Evolutionary conservation across 2,329 filamentous ascomycete species (phyloP).

Genomic region (Ophiocordyceps australis): DNA sequence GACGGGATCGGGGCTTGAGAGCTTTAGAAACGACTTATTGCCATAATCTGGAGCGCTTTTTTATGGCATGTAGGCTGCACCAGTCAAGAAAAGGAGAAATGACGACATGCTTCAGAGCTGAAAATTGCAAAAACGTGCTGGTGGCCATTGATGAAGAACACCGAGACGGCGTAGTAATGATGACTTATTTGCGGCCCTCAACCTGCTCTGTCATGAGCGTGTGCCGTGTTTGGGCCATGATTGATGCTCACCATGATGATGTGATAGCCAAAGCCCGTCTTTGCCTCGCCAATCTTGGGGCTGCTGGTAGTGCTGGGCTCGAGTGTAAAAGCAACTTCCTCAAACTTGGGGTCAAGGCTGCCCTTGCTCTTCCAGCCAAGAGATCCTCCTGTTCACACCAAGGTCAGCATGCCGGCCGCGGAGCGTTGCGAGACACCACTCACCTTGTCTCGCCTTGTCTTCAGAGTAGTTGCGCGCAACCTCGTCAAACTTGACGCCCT

Average conservation of each 20-base stretch:
- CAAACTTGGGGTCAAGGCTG: constrained; percentile 48
- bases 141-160: too few species aligned
- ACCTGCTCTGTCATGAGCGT: too few species aligned
- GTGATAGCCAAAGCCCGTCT: constrained; percentile 63
- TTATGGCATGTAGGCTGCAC: too few species aligned
- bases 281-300: constrained; percentile 51
- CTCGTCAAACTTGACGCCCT: constrained; percentile 54
- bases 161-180: constrained; percentile 2
- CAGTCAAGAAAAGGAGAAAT: too few species aligned
- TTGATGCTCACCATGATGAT: constrained; percentile 48
- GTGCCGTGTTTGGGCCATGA: too few species aligned
- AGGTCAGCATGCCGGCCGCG: background rate
- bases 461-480: constrained; percentile 57
- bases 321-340: constrained; percentile 52
- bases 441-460: constrained; percentile 55
- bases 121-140: too few species aligned
- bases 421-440: background rate
- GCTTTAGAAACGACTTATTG: constrained; percentile 16
- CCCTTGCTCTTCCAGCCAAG: constrained; percentile 59
- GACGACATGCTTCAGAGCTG: too few species aligned
- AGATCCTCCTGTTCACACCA: constrained; percentile 34
- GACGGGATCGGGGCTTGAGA: constrained; percentile 15
- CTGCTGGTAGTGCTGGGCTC: constrained; percentile 44
- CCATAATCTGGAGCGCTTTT: constrained; percentile 24
- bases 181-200: constrained; percentile 19